phyloP scores from a whole-genome alignment of 1,139 yeast genomes.

The Scheffersomyces cryptocercus region DNA sequence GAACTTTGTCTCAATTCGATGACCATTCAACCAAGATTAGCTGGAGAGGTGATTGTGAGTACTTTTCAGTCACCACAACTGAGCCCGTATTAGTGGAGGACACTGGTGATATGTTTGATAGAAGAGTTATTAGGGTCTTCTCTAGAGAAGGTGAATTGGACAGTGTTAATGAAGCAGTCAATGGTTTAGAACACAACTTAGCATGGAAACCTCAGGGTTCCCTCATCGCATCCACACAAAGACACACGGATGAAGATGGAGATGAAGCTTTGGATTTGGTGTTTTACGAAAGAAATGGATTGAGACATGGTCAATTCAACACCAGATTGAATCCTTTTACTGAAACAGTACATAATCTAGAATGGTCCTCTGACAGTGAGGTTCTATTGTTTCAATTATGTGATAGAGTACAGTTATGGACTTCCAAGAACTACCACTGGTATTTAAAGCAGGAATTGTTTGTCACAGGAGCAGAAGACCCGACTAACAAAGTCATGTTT shows the following conservation, averaged over 20 bases:
- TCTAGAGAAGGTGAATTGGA: conserved; percentile 75
- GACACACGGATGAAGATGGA: conserved; percentile 52
- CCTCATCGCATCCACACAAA: conserved; percentile 78
- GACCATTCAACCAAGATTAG: conserved; percentile 50
- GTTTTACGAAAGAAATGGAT: conserved; percentile 91
- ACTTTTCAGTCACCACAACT: conserved; percentile 65
- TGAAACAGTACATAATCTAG: conserved; percentile 51
- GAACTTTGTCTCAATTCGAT: conserved; percentile 60
- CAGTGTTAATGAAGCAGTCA: conserved; percentile 89
- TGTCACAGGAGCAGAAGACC: conserved; percentile 22
- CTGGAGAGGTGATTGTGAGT: conserved; percentile 97
- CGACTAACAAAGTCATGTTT: conserved; percentile 41
- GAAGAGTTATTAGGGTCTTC: conserved; percentile 86
- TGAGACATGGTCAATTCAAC: conserved; percentile 85
- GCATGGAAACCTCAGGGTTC: conserved; percentile 95
- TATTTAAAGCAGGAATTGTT: conserved; percentile 78
- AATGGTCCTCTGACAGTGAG: conserved; percentile 87
- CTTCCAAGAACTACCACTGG: conserved; percentile 94
- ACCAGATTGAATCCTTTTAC: conserved; percentile 56
- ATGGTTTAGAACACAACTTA: conserved; percentile 69
- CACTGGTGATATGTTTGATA: conserved; percentile 41
- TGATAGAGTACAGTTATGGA: conserved; percentile 80
- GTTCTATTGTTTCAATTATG: conserved; percentile 66
- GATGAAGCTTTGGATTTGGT: conserved; percentile 56
- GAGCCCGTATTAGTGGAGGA: conserved; percentile 51